phyloP scores from a whole-genome alignment of 805 yeast genomes.

The Starmerella gropengiesseri region DNA sequence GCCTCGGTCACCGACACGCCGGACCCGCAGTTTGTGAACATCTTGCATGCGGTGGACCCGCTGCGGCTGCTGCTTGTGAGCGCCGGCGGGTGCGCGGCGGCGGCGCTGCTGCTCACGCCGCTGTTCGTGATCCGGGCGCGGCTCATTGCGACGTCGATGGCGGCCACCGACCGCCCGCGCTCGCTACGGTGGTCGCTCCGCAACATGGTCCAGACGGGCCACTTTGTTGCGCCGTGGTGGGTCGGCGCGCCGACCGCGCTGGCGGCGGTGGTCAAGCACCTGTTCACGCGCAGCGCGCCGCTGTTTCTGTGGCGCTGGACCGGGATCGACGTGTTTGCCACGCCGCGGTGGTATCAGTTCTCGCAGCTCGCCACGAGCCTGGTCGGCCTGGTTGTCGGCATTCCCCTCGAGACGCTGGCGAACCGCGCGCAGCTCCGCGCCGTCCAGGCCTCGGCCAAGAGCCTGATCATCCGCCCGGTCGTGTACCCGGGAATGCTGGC shows the following conservation, averaged over 20 bases:
- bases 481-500: constrained; percentile 46
- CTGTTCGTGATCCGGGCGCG: constrained; percentile 70
- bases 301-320: constrained; percentile 46
- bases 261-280: constrained; percentile 48
- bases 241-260: constrained; percentile 59
- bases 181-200: constrained; percentile 62
- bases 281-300: constrained; percentile 58
- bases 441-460: constrained; percentile 34
- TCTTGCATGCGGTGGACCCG: constrained; percentile 67
- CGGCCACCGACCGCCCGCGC: constrained; percentile 34
- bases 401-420: constrained; percentile 80
- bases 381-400: constrained; percentile 56
- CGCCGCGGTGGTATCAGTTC: constrained; percentile 50
- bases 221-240: constrained; percentile 44
- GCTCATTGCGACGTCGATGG: constrained; percentile 59
- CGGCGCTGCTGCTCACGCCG: constrained; percentile 68
- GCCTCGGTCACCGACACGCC: constrained; percentile 75
- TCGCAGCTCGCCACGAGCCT: constrained; percentile 51
- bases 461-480: constrained; percentile 47
- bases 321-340: constrained; percentile 55
- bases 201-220: constrained; percentile 33
- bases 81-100: constrained; percentile 56
- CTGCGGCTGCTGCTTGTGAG: constrained; percentile 54
- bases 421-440: constrained; percentile 67
- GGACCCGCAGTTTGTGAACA: constrained; percentile 77